These are phyloP conservation scores for Rhynchospora breviuscula DNA, from an alignment of 176 grass and related monocot species.

Conservation along the genomic window DNA sequence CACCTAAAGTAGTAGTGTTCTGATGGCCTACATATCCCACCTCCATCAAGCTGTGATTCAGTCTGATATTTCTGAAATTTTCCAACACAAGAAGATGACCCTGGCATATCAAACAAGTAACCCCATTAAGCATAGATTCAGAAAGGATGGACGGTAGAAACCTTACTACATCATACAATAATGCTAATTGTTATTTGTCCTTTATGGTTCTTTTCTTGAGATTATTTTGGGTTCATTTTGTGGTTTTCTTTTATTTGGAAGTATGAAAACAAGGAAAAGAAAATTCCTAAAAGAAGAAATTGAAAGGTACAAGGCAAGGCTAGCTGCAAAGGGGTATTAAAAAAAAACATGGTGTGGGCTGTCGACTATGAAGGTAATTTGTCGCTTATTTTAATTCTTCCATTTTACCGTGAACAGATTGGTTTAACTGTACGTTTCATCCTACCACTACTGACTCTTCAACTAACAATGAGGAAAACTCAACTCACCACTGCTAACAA, in stretches of 20 bases:
- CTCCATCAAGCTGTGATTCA: slow-evolving; percentile 96
- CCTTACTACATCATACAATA: slow-evolving; percentile 1
- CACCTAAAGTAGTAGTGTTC: slow-evolving; percentile 31
- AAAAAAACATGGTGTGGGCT: too few relatives aligned
- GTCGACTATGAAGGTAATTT: neutral
- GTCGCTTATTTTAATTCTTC: neutral
- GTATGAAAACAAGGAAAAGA: neutral
- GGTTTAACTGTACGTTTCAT: neutral
- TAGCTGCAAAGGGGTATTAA: too few relatives aligned
- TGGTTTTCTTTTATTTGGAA: neutral
- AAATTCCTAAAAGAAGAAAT: too few relatives aligned
- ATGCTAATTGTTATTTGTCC: neutral
- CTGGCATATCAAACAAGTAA: slow-evolving; percentile 32
- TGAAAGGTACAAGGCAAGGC: too few relatives aligned
- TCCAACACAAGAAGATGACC: slow-evolving; percentile 87
- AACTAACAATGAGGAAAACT: too few relatives aligned
- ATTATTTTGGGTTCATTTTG: neutral
- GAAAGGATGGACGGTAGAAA: neutral
- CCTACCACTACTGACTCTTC: neutral
- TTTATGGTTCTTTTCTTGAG: neutral
- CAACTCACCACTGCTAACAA: too few relatives aligned
- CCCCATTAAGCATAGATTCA: neutral
- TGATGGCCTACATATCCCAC: slow-evolving; percentile 79
- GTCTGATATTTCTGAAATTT: slow-evolving; percentile 60
- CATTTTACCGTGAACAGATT: neutral